Conservation (phyloP, 371 early-diverging fungal genomes). For the Mortierella sp. region DNA sequence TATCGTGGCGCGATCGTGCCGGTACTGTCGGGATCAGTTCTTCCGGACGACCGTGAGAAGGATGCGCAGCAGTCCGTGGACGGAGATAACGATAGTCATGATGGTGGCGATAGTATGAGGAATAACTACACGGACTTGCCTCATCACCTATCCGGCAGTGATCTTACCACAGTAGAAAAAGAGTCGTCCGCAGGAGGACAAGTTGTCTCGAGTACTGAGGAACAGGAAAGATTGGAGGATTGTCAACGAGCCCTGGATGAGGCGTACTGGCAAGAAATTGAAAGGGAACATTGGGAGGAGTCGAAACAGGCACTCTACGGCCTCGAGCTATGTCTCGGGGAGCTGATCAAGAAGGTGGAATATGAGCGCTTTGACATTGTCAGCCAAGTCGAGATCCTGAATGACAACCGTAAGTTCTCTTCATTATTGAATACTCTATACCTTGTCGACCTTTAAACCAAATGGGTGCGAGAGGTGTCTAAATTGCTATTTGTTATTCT, state of each 20-base stretch:
- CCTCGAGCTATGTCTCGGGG: conserved; percentile 15
- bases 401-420: conserved; percentile 32
- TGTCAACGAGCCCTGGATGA: conserved; percentile 27
- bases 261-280: conserved; percentile 31
- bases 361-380: conserved; percentile 31
- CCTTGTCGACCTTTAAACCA: too few relatives aligned
- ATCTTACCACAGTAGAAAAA: too few relatives aligned
- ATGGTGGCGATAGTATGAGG: not conserved
- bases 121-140: too few relatives aligned
- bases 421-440: too few relatives aligned
- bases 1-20: too few relatives aligned
- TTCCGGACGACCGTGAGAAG: too few relatives aligned
- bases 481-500: too few relatives aligned
- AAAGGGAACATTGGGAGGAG: conserved; percentile 20
- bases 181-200: too few relatives aligned
- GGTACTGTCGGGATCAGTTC: too few relatives aligned
- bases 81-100: not conserved
- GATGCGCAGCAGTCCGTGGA: too few relatives aligned
- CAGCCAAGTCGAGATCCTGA: conserved; percentile 16
- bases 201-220: conserved; percentile 1
- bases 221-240: conserved; percentile 9
- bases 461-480: too few relatives aligned
- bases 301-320: conserved; percentile 21
- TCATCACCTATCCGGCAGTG: too few relatives aligned
- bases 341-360: conserved; percentile 18